phyloP scores from a whole-genome alignment of 1,139 yeast genomes.

The Geotrichum klebahnii region DNA sequence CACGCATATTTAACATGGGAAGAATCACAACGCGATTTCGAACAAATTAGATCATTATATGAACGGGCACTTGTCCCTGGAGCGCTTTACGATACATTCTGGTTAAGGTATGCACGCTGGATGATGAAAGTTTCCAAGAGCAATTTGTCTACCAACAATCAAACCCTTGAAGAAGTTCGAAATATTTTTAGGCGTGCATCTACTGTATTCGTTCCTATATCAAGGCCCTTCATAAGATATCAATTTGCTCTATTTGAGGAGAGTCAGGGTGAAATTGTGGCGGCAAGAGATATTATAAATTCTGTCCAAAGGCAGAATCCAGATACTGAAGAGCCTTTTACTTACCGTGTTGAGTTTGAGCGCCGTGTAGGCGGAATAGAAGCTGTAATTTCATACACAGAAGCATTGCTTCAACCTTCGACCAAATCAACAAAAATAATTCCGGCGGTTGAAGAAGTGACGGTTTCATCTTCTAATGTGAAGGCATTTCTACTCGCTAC shows the following conservation, averaged over 20 bases:
- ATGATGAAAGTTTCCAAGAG: slow-evolving; percentile 15
- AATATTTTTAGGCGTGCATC: slow-evolving; percentile 37
- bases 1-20: slow-evolving; percentile 55
- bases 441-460: slow-evolving; percentile 3
- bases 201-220: slow-evolving; percentile 35
- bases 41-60: slow-evolving; percentile 46
- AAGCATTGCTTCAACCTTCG: slow-evolving; percentile 17
- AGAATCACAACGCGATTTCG: slow-evolving; percentile 40
- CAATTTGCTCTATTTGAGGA: slow-evolving; percentile 41
- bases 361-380: slow-evolving; percentile 24
- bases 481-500: slow-evolving; percentile 12
- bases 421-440: neutral
- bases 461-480: slow-evolving; percentile 1
- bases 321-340: slow-evolving; percentile 20
- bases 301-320: slow-evolving; percentile 23
- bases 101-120: slow-evolving; percentile 60
- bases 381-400: slow-evolving; percentile 28
- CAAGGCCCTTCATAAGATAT: slow-evolving; percentile 36
- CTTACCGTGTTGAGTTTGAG: slow-evolving; percentile 31
- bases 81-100: slow-evolving; percentile 52
- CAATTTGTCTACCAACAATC: slow-evolving; percentile 9
- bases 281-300: slow-evolving; percentile 35
- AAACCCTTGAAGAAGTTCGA: slow-evolving; percentile 31
- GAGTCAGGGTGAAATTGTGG: slow-evolving; percentile 30
- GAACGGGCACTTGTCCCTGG: slow-evolving; percentile 50